Conservation (phyloP, 495 filamentous ascomycete genomes). For the Letharia lupina region DNA sequence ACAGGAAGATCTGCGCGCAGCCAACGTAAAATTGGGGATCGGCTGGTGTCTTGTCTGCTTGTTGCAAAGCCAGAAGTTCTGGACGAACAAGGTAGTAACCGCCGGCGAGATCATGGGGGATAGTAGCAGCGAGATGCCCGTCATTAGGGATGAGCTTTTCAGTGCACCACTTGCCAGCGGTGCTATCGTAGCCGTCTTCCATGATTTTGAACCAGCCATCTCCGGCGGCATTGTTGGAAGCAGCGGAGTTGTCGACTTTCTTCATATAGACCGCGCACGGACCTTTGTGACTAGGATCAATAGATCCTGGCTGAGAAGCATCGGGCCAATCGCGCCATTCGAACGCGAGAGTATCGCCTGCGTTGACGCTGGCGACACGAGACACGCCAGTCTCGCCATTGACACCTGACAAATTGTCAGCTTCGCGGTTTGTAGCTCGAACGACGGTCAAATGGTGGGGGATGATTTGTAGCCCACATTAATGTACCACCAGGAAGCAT, state of each 20-base stretch:
- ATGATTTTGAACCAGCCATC: slow-evolving; percentile 77
- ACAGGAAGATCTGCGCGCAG: slow-evolving; percentile 62
- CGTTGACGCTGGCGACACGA: slow-evolving; percentile 47
- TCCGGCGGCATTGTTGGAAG: slow-evolving; percentile 42
- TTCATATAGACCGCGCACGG: slow-evolving; percentile 71
- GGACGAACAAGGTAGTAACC: slow-evolving; percentile 62
- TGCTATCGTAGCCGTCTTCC: slow-evolving; percentile 53
- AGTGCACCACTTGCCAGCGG: slow-evolving; percentile 53
- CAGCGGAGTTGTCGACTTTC: slow-evolving; percentile 40
- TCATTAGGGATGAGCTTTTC: slow-evolving; percentile 55
- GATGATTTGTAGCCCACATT: background rate
- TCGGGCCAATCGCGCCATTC: slow-evolving; percentile 56
- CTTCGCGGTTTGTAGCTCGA: background rate
- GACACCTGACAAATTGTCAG: slow-evolving; percentile 35
- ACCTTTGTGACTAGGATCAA: slow-evolving; percentile 58
- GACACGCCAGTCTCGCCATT: slow-evolving; percentile 48
- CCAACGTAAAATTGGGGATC: slow-evolving; percentile 60
- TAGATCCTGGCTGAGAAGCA: slow-evolving; percentile 41
- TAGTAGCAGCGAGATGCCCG: slow-evolving; percentile 50
- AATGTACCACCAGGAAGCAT: slow-evolving; percentile 1
- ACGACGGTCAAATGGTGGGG: background rate
- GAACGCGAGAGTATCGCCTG: slow-evolving; percentile 51
- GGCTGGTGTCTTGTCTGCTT: slow-evolving; percentile 40
- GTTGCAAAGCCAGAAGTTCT: slow-evolving; percentile 61
- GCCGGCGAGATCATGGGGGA: slow-evolving; percentile 51